phyloP scores from a whole-genome alignment of 768 basidiomycete genomes.

The Leccinum disarticulatum region DNA sequence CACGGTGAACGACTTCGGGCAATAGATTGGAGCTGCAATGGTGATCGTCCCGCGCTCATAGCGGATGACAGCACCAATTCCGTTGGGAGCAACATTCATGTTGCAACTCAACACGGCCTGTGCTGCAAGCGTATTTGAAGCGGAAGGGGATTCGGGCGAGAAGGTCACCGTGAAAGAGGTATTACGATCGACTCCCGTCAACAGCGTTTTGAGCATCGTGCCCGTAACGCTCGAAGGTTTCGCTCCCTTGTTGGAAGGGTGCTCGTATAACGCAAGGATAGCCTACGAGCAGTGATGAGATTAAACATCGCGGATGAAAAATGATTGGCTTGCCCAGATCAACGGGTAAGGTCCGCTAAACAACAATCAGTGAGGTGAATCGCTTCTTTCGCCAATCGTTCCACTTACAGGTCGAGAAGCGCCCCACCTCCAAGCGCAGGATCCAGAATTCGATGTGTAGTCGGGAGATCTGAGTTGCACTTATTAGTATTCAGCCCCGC shows the following conservation, averaged over 20 bases:
- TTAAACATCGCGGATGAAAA: not conserved
- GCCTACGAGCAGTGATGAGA: conserved; percentile 47
- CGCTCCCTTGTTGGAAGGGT: conserved; percentile 64
- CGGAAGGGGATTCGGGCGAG: conserved; percentile 40
- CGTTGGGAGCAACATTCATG: conserved; percentile 49
- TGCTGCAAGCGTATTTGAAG: conserved; percentile 47
- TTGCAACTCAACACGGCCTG: conserved; percentile 74
- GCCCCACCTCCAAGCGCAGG: conserved; percentile 81
- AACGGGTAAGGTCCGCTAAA: conserved; percentile 78
- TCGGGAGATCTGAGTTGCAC: conserved; percentile 51
- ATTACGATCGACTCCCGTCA: conserved; percentile 76
- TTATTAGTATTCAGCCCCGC: not conserved
- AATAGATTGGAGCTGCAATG: conserved; percentile 64
- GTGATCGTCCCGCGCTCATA: conserved; percentile 72
- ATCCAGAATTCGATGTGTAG: conserved; percentile 74
- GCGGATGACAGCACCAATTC: conserved; percentile 64
- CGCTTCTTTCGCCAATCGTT: not conserved
- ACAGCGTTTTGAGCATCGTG: conserved; percentile 75
- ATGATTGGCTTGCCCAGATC: conserved; percentile 57
- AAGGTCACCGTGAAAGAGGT: conserved; percentile 78
- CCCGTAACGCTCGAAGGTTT: conserved; percentile 59
- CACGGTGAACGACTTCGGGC: conserved; percentile 65
- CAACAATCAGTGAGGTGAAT: conserved; percentile 4
- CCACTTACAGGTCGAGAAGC: conserved; percentile 74
- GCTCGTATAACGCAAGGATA: conserved; percentile 75